Percentiles rank a stretch among this genome's conserved stretches.
Conservation (phyloP, 257 asterid genomes). For the Echites panduratus region DNA sequence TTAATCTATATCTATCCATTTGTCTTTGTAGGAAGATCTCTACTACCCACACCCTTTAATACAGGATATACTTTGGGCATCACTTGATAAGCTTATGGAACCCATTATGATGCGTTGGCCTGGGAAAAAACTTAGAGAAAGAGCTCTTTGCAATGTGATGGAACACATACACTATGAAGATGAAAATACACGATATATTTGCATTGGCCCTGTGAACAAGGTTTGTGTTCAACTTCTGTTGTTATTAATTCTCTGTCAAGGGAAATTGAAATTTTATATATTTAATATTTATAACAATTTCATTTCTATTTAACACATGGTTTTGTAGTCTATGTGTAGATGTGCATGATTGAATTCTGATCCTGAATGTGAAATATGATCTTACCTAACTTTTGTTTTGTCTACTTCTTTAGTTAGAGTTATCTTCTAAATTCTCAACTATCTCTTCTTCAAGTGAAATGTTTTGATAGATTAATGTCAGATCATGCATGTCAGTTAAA, state of each 20-base stretch:
- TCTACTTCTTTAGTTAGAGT: background rate
- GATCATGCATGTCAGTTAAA: background rate
- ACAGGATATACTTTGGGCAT: conserved; percentile 87
- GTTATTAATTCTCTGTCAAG: background rate
- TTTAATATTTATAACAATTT: background rate
- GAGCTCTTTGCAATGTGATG: conserved; percentile 61
- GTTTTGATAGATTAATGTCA: background rate
- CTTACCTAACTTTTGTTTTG: background rate
- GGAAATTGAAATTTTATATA: background rate
- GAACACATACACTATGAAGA: conserved; percentile 97
- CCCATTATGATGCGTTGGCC: conserved; percentile 93
- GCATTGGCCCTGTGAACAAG: conserved; percentile 98
- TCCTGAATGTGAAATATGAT: background rate
- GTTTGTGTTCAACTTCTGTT: conserved; percentile 30
- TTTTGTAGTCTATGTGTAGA: background rate
- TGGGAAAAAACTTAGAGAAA: conserved; percentile 84
- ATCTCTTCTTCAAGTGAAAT: background rate
- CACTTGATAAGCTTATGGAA: conserved; percentile 77
- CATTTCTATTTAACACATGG: background rate
- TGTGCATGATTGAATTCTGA: background rate
- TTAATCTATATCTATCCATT: conserved; percentile 5
- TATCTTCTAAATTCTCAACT: background rate
- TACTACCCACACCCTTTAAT: conserved; percentile 91
- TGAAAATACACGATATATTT: conserved; percentile 88
- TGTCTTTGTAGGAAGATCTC: conserved; percentile 80